Evolutionary conservation across 139 green algal genomes (phyloP), one percentile per base, ranked within the genome.

Genomic region (Pleodorina starrii): DNA sequence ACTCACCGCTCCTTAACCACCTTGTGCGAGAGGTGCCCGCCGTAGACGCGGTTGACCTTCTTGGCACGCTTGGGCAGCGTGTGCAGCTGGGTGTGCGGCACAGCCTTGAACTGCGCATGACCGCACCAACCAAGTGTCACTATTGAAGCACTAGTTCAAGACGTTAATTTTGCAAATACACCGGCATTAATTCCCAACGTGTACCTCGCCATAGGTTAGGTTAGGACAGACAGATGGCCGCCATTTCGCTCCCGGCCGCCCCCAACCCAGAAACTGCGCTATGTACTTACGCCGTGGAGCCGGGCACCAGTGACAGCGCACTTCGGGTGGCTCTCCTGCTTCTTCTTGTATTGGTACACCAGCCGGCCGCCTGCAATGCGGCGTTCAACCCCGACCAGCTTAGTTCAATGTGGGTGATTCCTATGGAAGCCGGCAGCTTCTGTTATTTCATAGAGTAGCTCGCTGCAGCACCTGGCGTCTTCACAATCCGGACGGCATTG

Each of bases 31-130:
- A 99, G 95, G 93, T 95, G 92, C 63, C 98, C 98, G 81, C 98
- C 98, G 90, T 99, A 99, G 43, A 96, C 93, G 66, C 98, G 95
- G 93, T 98, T 95, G 50, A 99, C 96, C 29, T 94, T 98, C 97
- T 99, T 99, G 89, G 99, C 94, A 82, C 92, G 95, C 96, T 98
- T 98, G 83, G 95, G 82, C 32, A 88, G 82, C 63, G 82, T 88
- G 60, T 88, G 82, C 82, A 88, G 82, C 82, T 88, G 82, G 82
- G 82, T 88, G 60, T 88, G 82, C 63, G 82, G 82, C 63, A 36
- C 35, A 1, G 63, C 44, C 11, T n/a, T 32, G 82, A 88, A 88
- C 82, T 88, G 66, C 60, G 19, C 35, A 46, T 48, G 40, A 21
- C 16, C 44, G 29, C 54, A 25, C 25, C 54, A 25, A 25, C 5